These are phyloP conservation scores for Hericium erinaceus DNA, from an alignment of 768 basidiomycete genomes.

Conservation along the genomic window DNA sequence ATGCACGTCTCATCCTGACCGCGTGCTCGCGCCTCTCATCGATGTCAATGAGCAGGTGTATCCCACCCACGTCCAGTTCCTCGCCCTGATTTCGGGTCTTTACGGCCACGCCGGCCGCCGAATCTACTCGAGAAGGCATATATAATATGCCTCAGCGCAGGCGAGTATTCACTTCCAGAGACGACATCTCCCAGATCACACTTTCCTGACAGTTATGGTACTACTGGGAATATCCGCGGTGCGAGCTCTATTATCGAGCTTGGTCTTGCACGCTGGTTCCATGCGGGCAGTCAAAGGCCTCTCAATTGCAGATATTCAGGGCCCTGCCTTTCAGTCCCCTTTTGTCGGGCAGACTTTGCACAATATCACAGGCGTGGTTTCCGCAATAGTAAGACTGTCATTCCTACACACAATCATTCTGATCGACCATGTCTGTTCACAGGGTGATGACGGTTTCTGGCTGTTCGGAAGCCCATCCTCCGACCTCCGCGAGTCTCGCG, in stretches of 20 bases:
- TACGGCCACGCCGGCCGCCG: not conserved
- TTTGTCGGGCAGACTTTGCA: slow-evolving; percentile 18
- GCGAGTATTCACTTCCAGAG: not conserved
- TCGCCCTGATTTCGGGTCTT: slow-evolving; percentile 4
- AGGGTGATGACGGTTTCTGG: slow-evolving; percentile 42
- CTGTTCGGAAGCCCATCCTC: slow-evolving; percentile 30
- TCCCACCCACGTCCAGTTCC: not conserved
- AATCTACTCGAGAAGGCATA: not conserved
- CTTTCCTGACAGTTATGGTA: not conserved
- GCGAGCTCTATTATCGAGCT: not conserved
- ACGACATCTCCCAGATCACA: not conserved
- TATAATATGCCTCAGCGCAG: not conserved
- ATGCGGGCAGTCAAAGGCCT: not conserved
- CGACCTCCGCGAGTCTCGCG: slow-evolving; percentile 41
- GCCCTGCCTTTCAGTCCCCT: slow-evolving; percentile 20
- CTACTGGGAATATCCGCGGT: not conserved
- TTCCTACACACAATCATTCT: not conserved
- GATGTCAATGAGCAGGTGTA: not conserved
- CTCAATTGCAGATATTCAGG: slow-evolving; percentile 22
- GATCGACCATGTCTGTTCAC: not conserved
- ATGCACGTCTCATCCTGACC: not conserved
- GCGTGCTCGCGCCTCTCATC: not conserved
- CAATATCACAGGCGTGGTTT: slow-evolving; percentile 19
- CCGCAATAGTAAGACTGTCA: slow-evolving; percentile 14
- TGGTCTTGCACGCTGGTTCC: not conserved